These are phyloP conservation scores for Filobasidium wieringae DNA, from an alignment of 768 basidiomycete genomes.

Conservation along the genomic window DNA sequence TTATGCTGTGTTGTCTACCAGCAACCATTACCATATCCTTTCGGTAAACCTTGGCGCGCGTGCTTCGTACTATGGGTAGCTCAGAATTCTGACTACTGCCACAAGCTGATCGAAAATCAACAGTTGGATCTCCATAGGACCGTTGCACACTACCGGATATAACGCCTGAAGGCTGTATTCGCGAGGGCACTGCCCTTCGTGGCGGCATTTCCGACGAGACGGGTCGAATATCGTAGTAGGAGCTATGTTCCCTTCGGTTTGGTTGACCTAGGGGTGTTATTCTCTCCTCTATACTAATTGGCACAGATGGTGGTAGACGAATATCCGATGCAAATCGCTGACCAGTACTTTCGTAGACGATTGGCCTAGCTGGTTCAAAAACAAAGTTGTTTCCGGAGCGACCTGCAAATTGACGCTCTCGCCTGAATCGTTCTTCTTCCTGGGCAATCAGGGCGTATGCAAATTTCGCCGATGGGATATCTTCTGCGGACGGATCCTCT, in stretches of 20 bases:
- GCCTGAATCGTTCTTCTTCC: background rate
- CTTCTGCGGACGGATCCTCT: background rate
- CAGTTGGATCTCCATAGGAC: background rate
- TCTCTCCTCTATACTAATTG: background rate
- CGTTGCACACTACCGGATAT: background rate
- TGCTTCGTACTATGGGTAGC: background rate
- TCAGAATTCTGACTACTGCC: background rate
- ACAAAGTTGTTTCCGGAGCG: background rate
- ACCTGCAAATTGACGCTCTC: background rate
- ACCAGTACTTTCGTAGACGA: background rate
- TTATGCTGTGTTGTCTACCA: slow-evolving; percentile 1
- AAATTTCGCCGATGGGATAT: background rate
- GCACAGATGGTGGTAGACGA: background rate
- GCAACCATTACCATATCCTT: background rate
- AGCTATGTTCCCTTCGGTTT: too few relatives aligned
- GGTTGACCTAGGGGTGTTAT: background rate
- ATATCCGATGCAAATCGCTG: background rate
- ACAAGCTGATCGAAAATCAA: background rate
- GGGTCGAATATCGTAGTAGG: too few relatives aligned
- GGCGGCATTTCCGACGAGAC: too few relatives aligned
- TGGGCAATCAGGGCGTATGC: background rate
- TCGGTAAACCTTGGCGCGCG: slow-evolving; percentile 1
- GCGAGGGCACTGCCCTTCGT: background rate
- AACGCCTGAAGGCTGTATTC: background rate
- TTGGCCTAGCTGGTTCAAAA: background rate